Evolutionary conservation across 257 asterid species (phyloP), one percentile per base, ranked within the genome.

Genomic region (Jasminum sambac): DNA sequence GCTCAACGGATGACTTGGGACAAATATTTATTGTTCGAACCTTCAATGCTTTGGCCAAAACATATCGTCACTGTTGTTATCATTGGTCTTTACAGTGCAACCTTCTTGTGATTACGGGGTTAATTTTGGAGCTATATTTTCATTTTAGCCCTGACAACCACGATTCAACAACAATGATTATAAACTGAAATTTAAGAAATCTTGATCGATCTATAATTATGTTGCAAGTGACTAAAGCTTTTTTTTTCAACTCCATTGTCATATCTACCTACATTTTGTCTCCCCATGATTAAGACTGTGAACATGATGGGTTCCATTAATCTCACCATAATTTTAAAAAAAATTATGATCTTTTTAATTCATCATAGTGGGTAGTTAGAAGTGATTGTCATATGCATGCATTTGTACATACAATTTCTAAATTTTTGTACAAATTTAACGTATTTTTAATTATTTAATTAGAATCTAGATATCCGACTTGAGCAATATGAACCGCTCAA

Each of bases 401-500:
- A 52, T 19, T 68, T 50, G 19, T 36, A 52, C 25, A 40, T 38
- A 39, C 23, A 39, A n/a, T n/a, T n/a, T n/a, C n/a, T n/a, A 59
- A 40, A 57, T 39, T n/a, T n/a, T n/a, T n/a, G n/a, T 70, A 50
- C 59, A 50, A 50, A 50, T 1, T 50, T 58, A n/a, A 38, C 38
- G 8, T 25, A 37, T 69, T 39, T 5, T 39, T 58, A 23, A 69
- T 11, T 40, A 14, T n/a, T n/a, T 23, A 69, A 39, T 69, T 38
- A n/a, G 0, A 5, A 48, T 16, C 17, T n/a, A n/a, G 25, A 34
- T 14, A 2, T 52, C 41, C 23, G 1, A 48, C 30, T 58, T 70
- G 67, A 59, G 46, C 25, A 40, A 41, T 14, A 70, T 39, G 30
- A 57, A 58, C 41, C 74, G 66, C 14, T 6, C 74, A 40, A 58